phyloP scores from a whole-genome alignment of 495 filamentous ascomycete genomes.

The Penicillium psychrofluorescens region DNA sequence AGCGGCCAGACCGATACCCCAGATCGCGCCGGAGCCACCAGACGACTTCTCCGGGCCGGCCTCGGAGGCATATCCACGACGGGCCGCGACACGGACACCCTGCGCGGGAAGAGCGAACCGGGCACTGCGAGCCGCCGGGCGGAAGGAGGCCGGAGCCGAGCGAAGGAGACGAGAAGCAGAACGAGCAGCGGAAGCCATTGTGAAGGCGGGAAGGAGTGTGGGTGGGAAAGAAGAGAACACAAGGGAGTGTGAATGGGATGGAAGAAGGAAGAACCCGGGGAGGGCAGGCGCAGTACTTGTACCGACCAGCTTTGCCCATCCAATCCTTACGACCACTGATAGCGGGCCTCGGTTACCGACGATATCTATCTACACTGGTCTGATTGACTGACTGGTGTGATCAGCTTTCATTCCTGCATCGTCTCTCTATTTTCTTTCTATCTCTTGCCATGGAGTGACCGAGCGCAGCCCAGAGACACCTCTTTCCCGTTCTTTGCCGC shows the following conservation, averaged over 20 bases:
- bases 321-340: too few species aligned
- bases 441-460: too few species aligned
- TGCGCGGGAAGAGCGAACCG: slow-evolving; percentile 54
- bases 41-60: slow-evolving; percentile 46
- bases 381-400: too few species aligned
- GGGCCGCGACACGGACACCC: slow-evolving; percentile 56
- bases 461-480: too few species aligned
- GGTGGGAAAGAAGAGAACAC: slow-evolving; percentile 4
- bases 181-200: slow-evolving; percentile 51
- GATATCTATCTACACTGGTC: too few species aligned
- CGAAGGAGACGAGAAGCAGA: slow-evolving; percentile 45
- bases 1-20: slow-evolving; percentile 47
- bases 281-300: background rate
- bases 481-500: too few species aligned
- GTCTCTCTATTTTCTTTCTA: too few species aligned
- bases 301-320: background rate
- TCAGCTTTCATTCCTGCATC: too few species aligned
- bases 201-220: slow-evolving; percentile 9
- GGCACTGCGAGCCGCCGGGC: slow-evolving; percentile 43
- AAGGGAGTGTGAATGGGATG: background rate
- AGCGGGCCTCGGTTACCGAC: too few species aligned
- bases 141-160: slow-evolving; percentile 40
- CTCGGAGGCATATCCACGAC: slow-evolving; percentile 72
- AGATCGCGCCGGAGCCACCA: slow-evolving; percentile 31
- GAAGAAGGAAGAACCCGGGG: slow-evolving; percentile 13